phyloP scores from a whole-genome alignment of 2,329 filamentous ascomycete species.

The Pseudopithomyces chartarum region DNA sequence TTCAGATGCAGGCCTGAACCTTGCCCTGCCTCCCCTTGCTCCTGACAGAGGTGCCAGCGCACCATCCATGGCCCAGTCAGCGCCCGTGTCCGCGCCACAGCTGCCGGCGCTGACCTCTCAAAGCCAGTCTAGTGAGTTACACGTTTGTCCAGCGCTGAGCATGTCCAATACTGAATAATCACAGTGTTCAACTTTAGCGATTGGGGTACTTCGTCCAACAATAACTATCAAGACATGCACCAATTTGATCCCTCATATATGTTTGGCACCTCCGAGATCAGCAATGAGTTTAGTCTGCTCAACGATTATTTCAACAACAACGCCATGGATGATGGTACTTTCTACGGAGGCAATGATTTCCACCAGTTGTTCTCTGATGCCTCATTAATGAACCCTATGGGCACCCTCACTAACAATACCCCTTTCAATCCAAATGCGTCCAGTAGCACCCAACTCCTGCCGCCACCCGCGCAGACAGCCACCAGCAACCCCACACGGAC shows the following conservation, averaged over 20 bases:
- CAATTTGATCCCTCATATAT: conserved; percentile 92
- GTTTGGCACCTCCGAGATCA: conserved; percentile 92
- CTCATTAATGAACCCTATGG: conserved; percentile 54
- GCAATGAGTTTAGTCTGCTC: conserved; percentile 93
- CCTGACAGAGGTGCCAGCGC: conserved; percentile 42
- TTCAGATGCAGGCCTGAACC: conserved; percentile 45
- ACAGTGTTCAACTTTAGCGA: conserved; percentile 83
- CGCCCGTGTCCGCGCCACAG: conserved; percentile 70
- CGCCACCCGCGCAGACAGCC: conserved; percentile 50
- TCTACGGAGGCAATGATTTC: conserved; percentile 49
- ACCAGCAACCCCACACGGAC: conserved; percentile 63
- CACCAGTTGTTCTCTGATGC: conserved; percentile 65
- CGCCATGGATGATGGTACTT: conserved; percentile 71
- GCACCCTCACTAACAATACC: conserved; percentile 40
- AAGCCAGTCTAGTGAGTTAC: conserved; percentile 74
- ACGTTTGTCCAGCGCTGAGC: conserved; percentile 31
- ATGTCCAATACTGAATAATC: conserved; percentile 30
- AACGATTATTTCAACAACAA: conserved; percentile 96
- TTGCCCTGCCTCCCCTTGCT: conserved; percentile 42
- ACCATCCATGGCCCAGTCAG: conserved; percentile 74
- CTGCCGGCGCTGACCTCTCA: conserved; percentile 65
- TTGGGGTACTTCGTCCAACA: conserved; percentile 74
- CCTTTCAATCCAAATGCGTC: conserved; percentile 50
- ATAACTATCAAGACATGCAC: conserved; percentile 92
- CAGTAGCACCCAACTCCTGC: conserved; percentile 50